phyloP scores from a whole-genome alignment of 768 basidiomycete species.

The Tricholoma hemisulphureum region DNA sequence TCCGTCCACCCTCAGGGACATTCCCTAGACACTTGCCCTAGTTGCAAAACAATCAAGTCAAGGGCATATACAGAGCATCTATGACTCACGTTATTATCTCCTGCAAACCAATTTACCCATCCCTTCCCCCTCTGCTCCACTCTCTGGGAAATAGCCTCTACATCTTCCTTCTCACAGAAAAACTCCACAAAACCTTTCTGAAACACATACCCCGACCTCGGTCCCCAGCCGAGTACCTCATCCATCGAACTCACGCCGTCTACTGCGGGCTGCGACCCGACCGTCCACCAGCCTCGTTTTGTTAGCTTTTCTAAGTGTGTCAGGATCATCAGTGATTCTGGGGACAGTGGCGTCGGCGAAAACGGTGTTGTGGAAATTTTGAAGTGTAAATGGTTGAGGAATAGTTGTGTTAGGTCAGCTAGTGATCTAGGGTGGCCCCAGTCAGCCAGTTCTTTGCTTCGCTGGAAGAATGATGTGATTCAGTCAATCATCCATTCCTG shows the following conservation, averaged over 20 bases:
- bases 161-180: constrained; percentile 66
- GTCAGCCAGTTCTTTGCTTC: constrained; percentile 56
- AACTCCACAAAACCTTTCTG: constrained; percentile 99
- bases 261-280: constrained; percentile 93
- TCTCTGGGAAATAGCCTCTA: constrained; percentile 58
- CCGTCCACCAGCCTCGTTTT: constrained; percentile 86
- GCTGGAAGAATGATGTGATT: constrained; percentile 36
- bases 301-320: constrained; percentile 76
- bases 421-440: constrained; percentile 74
- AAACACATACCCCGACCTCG: constrained; percentile 88
- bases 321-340: constrained; percentile 81
- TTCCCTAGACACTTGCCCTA: constrained; percentile 83
- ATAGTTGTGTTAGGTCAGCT: constrained; percentile 74
- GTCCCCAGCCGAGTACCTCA: constrained; percentile 89
- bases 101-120: constrained; percentile 85
- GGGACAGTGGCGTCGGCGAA: constrained; percentile 75
- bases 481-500: too few species aligned
- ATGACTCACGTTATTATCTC: constrained; percentile 63
- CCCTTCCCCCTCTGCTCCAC: constrained; percentile 54
- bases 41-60: neutral
- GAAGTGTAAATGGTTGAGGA: constrained; percentile 77
- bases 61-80: neutral
- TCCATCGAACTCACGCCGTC: constrained; percentile 77
- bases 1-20: constrained; percentile 72
- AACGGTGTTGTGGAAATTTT: constrained; percentile 81